Percentiles rank a stretch among this genome's conserved stretches.
Evolutionary conservation across 148 eudicot genomes (phyloP).

Genomic region (Salicornia ramosissima): DNA sequence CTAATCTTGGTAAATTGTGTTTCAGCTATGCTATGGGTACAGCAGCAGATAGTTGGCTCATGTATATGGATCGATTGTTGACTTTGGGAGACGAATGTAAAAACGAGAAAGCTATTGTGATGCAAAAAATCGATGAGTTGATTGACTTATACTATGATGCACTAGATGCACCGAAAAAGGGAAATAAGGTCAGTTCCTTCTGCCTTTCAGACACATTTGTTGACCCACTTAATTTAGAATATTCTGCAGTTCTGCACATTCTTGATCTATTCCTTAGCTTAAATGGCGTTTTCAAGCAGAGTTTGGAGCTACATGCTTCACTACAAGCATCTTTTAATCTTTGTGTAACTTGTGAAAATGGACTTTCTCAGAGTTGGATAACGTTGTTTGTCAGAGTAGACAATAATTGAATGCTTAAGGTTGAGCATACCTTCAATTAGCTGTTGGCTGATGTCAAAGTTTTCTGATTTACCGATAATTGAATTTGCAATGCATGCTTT

Average conservation of each 20-base stretch:
- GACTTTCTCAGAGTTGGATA: neutral
- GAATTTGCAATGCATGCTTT: neutral
- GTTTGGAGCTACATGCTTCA: neutral
- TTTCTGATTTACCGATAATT: too few relatives aligned
- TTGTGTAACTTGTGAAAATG: neutral
- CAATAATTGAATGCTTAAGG: neutral
- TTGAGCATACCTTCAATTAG: neutral
- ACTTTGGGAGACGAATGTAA: constrained; percentile 31
- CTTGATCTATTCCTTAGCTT: too few relatives aligned
- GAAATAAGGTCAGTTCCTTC: constrained; percentile 44
- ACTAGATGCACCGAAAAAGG: constrained; percentile 84
- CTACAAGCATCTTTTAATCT: neutral
- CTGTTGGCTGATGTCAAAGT: neutral
- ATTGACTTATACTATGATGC: constrained; percentile 77
- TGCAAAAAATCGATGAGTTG: constrained; percentile 33
- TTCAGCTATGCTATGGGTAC: constrained; percentile 45
- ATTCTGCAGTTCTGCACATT: neutral
- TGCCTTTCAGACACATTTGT: neutral
- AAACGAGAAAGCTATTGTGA: constrained; percentile 32
- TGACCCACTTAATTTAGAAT: neutral
- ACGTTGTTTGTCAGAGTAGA: neutral
- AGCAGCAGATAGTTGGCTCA: constrained; percentile 72
- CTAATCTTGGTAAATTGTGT: constrained; percentile 10
- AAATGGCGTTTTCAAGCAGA: too few relatives aligned
- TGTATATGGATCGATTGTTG: constrained; percentile 63